phyloP scores from a whole-genome alignment of 2,329 filamentous ascomycete genomes.

The Lachnum nothofagi region DNA sequence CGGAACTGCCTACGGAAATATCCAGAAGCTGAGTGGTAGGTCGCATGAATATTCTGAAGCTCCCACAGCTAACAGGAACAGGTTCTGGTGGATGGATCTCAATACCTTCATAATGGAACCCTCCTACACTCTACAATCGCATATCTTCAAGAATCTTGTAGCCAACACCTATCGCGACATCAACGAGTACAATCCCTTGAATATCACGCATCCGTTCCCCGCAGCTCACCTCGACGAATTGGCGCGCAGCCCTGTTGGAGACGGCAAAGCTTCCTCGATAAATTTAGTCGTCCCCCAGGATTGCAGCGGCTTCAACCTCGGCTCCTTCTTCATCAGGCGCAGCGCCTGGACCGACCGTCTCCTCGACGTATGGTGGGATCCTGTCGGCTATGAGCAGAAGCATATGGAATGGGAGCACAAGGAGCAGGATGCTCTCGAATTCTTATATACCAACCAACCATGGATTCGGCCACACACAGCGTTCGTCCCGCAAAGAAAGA shows the following conservation, averaged over 20 bases:
- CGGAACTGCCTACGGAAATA: constrained; percentile 87
- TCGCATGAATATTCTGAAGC: constrained; percentile 11
- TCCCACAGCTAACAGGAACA: constrained; percentile 40
- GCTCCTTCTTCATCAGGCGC: constrained; percentile 86
- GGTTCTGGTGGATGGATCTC: constrained; percentile 99
- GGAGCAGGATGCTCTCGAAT: constrained; percentile 91
- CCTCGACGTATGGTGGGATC: constrained; percentile 97
- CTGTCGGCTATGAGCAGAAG: constrained; percentile 93
- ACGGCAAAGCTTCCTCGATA: constrained; percentile 72
- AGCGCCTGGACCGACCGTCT: constrained; percentile 86
- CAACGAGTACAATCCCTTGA: constrained; percentile 90
- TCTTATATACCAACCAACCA: constrained; percentile 83
- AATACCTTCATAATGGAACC: constrained; percentile 99
- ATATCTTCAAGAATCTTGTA: constrained; percentile 78
- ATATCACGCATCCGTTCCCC: constrained; percentile 78
- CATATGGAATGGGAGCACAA: constrained; percentile 99
- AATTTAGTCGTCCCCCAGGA: constrained; percentile 89
- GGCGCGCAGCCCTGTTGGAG: constrained; percentile 67
- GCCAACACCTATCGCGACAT: constrained; percentile 86
- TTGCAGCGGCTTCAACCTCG: constrained; percentile 92
- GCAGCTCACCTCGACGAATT: constrained; percentile 71
- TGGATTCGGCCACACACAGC: constrained; percentile 87
- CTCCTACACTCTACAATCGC: constrained; percentile 77
- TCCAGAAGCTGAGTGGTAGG: constrained; percentile 91
- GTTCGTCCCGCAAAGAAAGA: constrained; percentile 83